Conservation (phyloP, 108 stramenopile species). For the Fragilariopsis cylindrus region DNA sequence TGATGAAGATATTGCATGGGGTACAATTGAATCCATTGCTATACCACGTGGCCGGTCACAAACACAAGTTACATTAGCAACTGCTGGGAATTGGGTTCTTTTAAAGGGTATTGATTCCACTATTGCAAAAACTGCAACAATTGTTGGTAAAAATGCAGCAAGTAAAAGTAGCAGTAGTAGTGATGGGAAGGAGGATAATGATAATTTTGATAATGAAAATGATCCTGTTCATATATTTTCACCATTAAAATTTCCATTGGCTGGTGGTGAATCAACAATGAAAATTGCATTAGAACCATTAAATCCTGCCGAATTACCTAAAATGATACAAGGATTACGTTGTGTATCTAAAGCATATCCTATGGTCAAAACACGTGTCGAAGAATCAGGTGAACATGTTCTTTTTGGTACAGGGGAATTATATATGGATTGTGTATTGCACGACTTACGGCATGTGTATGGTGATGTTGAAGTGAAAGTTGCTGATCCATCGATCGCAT, state of each 20-base stretch:
- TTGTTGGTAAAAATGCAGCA: slow-evolving; percentile 52
- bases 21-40: slow-evolving; percentile 79
- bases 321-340: slow-evolving; percentile 97
- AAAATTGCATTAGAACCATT: slow-evolving; percentile 98
- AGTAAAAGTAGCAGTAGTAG: not conserved
- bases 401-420: slow-evolving; percentile 96
- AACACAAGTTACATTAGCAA: slow-evolving; percentile 80
- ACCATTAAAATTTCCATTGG: slow-evolving; percentile 81
- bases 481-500: slow-evolving; percentile 96
- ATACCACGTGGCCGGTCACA: slow-evolving; percentile 85
- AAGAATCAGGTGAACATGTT: slow-evolving; percentile 98
- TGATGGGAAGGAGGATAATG: slow-evolving; percentile 30
- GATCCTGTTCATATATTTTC: slow-evolving; percentile 79
- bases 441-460: slow-evolving; percentile 96
- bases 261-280: slow-evolving; percentile 88
- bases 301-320: slow-evolving; percentile 96
- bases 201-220: slow-evolving; percentile 16
- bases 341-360: slow-evolving; percentile 93
- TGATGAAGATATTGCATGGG: slow-evolving; percentile 85
- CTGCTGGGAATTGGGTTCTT: slow-evolving; percentile 96
- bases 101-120: slow-evolving; percentile 91
- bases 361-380: slow-evolving; percentile 91
- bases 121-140: slow-evolving; percentile 96
- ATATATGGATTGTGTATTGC: slow-evolving; percentile 98
- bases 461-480: slow-evolving; percentile 97